Evolutionary conservation across 2,329 filamentous ascomycete species (phyloP), one percentile per base, ranked within the genome.

Genomic region (Albifimbria verrucaria): DNA sequence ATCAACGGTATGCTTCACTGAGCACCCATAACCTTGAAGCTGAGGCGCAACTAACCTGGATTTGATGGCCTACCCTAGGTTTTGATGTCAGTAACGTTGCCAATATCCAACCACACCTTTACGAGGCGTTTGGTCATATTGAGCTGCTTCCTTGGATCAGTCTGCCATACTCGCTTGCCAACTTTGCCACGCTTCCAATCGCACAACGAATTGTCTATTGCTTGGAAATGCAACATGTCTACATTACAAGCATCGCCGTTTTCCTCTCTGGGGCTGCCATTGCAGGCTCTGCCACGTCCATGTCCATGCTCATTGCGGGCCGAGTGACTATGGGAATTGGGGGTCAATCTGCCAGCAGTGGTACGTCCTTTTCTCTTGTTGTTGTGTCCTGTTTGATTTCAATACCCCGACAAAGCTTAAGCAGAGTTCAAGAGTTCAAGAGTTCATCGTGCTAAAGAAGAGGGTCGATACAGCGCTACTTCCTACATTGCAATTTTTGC

Each of bases 71-170:
- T 52, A 21, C 26, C 26, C 26, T 32, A 73, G 72, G 72, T 18
- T 75, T 74, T 59, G 72, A 75, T 54, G 64, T 73, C 7, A 71
- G 71, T 55, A 74, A 77, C 51, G 73, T 77, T 18, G 77, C 80
- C 9, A 78, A 83, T 57, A 78, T 81, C 47, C 85, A 84, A 63
- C 70, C 69, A 9, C 80, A 79, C 3, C 77, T 86, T 48, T 85
- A 86, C 63, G 69, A 78, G 50, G 79, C 77, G 21, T 72, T 73
- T 44, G 67, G 68, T 5, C 59, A 67, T 11, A 67, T 75, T 36
- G 65, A 71, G 32, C 60, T 73, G 2, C 61, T 75, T 6, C 66
- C 70, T 4, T 74, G 72, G 72, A 62, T 75, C n/a, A 65, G 62
- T 23, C 59, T 73, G 12, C 66, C 64, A 7, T 73, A 71, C 53